Evolutionary conservation across 1,139 yeast genomes (phyloP), one percentile per base, ranked within the genome.

Genomic region (Candida tetrigidarum): DNA sequence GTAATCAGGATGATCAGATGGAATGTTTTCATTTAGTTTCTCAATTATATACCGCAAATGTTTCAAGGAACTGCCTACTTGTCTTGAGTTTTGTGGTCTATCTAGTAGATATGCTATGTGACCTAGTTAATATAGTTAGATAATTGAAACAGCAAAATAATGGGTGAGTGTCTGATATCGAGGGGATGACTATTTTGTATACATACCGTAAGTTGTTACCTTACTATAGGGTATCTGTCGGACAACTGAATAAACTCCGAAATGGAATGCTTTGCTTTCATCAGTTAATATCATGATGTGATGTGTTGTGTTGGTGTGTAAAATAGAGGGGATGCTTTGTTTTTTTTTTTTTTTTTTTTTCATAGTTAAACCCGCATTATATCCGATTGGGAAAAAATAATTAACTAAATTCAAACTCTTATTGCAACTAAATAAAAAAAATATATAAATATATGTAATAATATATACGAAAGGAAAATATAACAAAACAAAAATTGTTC

Each of bases 61-160:
- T 59, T 86, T 87, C 47, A 87, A 64, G 0, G 91, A 80, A 27
- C 76, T 75, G 0, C 96, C 96, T 1, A 86, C 95, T 52, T 82
- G 91, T 5, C 96, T 68, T 1, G 95, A 74, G 54, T 86, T 83
- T 39, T 71, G 76, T 0, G 96, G 95, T 38, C 75, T 69, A 20
- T 77, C 79, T 1, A 85, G 69, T 12, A 86, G 62, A 48, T 73
- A 76, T 0, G 95, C 95, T 7, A 87, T 79, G 57, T 85, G 91
- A 4, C 89, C 82, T 69, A 23, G 14, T 36, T 30, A 28, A 18
- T 20, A 30, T 11, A 9, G n/a, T 32, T 12, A 16, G 22, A n/a
- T 25, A 14, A 34, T 12, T 15, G 7, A 4, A 11, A n/a, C 9
- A 34, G 9, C 4, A 28, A 6, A 12, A 19, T 23, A 37, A 23